phyloP scores from a whole-genome alignment of 495 filamentous ascomycete genomes.

The Cercophora samala region DNA sequence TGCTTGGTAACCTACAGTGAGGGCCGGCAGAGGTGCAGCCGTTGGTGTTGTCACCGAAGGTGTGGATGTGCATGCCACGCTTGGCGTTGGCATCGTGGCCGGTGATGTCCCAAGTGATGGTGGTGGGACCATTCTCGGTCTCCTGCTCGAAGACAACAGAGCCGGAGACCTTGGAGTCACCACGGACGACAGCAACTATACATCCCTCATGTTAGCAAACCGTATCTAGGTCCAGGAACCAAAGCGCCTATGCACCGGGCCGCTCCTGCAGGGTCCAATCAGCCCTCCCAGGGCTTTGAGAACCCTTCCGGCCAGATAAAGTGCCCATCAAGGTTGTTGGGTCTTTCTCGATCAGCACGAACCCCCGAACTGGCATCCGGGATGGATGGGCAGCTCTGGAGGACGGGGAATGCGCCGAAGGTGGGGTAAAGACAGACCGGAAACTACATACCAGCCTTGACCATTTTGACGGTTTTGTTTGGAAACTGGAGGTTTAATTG shows the following conservation, averaged over 20 bases:
- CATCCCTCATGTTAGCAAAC: slow-evolving; percentile 30
- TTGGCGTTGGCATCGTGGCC: slow-evolving; percentile 91
- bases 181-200: slow-evolving; percentile 90
- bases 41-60: slow-evolving; percentile 99
- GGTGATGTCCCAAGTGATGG: slow-evolving; percentile 84
- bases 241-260: not conserved
- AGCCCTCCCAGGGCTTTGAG: slow-evolving; percentile 5
- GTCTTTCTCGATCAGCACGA: slow-evolving; percentile 8
- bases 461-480: slow-evolving; percentile 62
- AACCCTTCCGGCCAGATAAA: slow-evolving; percentile 1
- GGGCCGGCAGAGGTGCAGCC: slow-evolving; percentile 97
- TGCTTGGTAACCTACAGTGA: slow-evolving; percentile 65
- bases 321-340: slow-evolving; percentile 34
- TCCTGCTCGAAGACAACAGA: slow-evolving; percentile 93
- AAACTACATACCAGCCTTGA: slow-evolving; percentile 81
- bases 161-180: slow-evolving; percentile 89
- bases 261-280: slow-evolving; percentile 14
- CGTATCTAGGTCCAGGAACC: slow-evolving; percentile 7
- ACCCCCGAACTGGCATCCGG: not conserved
- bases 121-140: slow-evolving; percentile 74
- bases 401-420: slow-evolving; percentile 16
- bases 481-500: not conserved
- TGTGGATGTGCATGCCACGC: slow-evolving; percentile 96
- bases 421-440: slow-evolving; percentile 30
- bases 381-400: not conserved